Evolutionary conservation across 106 monocot genomes (phyloP).

Genomic region (Dactylorhiza incarnata): DNA sequence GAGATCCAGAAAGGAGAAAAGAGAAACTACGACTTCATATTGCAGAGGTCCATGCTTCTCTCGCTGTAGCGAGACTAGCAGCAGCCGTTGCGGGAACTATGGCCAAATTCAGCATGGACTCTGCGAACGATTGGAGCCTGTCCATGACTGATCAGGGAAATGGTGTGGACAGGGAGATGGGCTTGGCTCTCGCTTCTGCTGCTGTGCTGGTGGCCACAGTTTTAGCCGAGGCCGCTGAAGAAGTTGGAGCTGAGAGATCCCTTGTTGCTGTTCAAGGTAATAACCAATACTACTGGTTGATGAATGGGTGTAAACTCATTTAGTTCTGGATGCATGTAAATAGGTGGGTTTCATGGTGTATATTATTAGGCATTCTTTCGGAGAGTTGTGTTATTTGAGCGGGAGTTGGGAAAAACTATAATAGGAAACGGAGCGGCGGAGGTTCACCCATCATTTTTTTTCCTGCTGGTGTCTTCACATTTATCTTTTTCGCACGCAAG

Average conservation of each 20-base stretch:
- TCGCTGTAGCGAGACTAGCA: slow-evolving; percentile 57
- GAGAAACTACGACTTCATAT: slow-evolving; percentile 32
- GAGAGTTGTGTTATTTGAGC: too few relatives aligned
- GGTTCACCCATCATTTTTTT: too few relatives aligned
- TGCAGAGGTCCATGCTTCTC: slow-evolving; percentile 51
- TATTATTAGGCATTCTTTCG: too few relatives aligned
- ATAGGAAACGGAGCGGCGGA: too few relatives aligned
- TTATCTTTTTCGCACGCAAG: too few relatives aligned
- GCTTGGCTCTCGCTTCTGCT: slow-evolving; percentile 42
- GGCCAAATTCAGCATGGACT: slow-evolving; percentile 21
- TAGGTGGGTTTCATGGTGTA: too few relatives aligned
- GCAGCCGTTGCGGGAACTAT: slow-evolving; percentile 47
- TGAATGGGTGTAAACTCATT: too few relatives aligned
- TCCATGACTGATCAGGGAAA: slow-evolving; percentile 5
- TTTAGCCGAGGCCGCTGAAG: slow-evolving; percentile 67
- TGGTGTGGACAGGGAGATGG: slow-evolving; percentile 24
- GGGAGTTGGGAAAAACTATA: too few relatives aligned
- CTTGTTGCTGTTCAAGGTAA: slow-evolving; percentile 3
- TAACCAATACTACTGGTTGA: too few relatives aligned
- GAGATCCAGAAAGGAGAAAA: slow-evolving; percentile 29
- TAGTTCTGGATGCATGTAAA: too few relatives aligned
- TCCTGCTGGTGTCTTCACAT: too few relatives aligned
- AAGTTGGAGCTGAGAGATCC: slow-evolving; percentile 37
- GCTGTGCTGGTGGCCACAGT: slow-evolving; percentile 57
- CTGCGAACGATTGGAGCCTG: slow-evolving; percentile 8